Evolutionary conservation across 2,329 filamentous ascomycete species (phyloP), one percentile per base, ranked within the genome.

Genomic region (Simplicillium sp.): DNA sequence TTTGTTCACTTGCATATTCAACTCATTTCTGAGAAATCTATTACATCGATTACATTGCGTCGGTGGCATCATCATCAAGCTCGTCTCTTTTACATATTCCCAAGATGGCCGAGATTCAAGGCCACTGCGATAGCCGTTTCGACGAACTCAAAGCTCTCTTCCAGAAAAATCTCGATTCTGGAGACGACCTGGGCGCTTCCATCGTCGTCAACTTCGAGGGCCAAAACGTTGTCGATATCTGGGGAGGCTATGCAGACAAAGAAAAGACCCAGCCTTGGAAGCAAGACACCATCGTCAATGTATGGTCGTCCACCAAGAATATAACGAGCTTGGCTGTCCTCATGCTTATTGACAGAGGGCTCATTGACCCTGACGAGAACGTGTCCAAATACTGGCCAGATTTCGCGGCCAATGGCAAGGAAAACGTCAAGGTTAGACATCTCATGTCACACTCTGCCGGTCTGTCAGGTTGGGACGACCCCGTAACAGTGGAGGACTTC

Each of bases 331-430:
- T 43, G 13, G 47, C 47, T n/a, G 11, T 44, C 2, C 43, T 47
- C 18, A 48, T 68, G 16, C 60, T 67, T 7, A 54, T 65, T 28
- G 58, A 66, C 36, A 59, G 64, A 4, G 64, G 62, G 3, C 44
- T 59, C 0, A 41, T 70, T 1, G 51, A 59, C 40, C 48, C 56
- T 1, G 44, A 62, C 35, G 64, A 56, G 11, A 58, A 58, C 2
- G 62, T 70, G 1, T 46, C 59, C 2, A 53, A 57, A 32, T 64
- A 69, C 52, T 71, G 67, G 67, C 67, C 67, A 1, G 67, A 69
- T 35, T 70, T 70, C 41, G 62, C 52, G 0, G 54, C 46, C 11
- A 62, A 64, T 15, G 65, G 63, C 31, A 68, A 69, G 37, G 51
- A 62, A 32, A 47, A 59, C 12, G 49, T 68, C 34, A 45, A 57